Percentiles rank a stretch among this genome's conserved stretches.
Conservation (phyloP, 2,329 filamentous ascomycete species). For the Colletotrichum tropicale region DNA sequence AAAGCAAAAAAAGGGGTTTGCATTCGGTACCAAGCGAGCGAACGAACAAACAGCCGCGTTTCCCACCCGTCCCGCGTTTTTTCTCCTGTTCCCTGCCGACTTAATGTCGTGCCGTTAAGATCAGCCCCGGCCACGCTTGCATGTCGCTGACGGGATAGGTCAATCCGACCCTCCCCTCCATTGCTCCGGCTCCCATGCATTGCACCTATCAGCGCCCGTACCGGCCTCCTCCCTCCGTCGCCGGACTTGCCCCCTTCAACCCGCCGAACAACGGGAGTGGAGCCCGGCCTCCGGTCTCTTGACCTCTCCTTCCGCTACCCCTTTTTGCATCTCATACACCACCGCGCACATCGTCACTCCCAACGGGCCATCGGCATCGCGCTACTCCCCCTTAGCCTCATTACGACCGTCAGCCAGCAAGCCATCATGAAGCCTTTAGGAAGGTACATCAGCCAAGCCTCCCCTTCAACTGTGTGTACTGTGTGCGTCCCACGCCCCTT, state of each 20-base stretch:
- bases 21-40: slow-evolving; percentile 6
- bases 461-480: slow-evolving; percentile 9
- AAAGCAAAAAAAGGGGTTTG: background rate
- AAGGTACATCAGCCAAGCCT: background rate
- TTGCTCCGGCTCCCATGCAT: background rate
- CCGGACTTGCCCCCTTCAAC: background rate
- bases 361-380: background rate
- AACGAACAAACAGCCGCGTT: background rate
- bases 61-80: background rate
- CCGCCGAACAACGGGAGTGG: background rate
- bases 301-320: slow-evolving; percentile 1
- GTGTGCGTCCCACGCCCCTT: background rate
- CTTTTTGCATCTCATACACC: slow-evolving; percentile 1
- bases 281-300: background rate
- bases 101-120: slow-evolving; percentile 12
- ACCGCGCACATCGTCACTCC: background rate
- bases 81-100: background rate
- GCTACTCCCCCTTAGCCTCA: background rate
- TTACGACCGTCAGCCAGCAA: slow-evolving; percentile 13
- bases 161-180: background rate
- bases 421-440: background rate
- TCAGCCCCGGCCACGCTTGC: background rate
- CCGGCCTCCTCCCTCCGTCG: background rate
- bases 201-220: slow-evolving; percentile 10
- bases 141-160: background rate